A percentile compares a stretch with the other conserved stretches of the same genome.
Conservation (phyloP, 1,139 yeast genomes). For the Eremothecium coryli region DNA sequence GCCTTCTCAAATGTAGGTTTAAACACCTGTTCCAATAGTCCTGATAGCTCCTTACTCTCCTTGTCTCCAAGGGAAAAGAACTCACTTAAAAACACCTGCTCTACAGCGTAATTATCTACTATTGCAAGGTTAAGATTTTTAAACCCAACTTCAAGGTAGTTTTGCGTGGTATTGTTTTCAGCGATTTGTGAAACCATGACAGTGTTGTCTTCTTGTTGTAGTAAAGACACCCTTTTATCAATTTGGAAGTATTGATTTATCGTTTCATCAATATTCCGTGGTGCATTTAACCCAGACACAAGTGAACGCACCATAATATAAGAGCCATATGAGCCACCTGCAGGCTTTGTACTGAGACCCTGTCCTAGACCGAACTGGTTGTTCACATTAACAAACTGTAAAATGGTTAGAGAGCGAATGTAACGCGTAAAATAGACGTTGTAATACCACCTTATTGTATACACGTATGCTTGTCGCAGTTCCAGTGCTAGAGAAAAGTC, state of each 20-base stretch:
- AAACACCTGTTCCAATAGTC: constrained; percentile 40
- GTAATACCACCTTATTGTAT: constrained; percentile 93
- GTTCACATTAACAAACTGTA: constrained; percentile 47
- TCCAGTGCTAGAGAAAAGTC: constrained; percentile 66
- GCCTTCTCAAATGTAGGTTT: constrained; percentile 45
- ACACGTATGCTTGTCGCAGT: constrained; percentile 67
- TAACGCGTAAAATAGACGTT: constrained; percentile 70
- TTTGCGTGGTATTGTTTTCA: constrained; percentile 57
- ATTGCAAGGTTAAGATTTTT: constrained; percentile 66
- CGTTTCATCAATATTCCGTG: constrained; percentile 17
- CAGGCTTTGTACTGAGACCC: constrained; percentile 20
- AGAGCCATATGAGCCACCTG: constrained; percentile 15
- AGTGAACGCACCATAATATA: constrained; percentile 19
- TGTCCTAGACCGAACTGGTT: constrained; percentile 33
- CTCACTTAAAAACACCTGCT: constrained; percentile 62
- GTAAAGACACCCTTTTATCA: constrained; percentile 46
- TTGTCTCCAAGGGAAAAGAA: constrained; percentile 44
- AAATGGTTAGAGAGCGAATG: constrained; percentile 60
- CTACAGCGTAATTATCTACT: constrained; percentile 68
- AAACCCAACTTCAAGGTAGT: constrained; percentile 66
- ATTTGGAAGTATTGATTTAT: constrained; percentile 45
- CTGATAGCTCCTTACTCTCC: constrained; percentile 34
- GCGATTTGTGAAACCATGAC: constrained; percentile 83
- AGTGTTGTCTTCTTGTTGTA: constrained; percentile 46
- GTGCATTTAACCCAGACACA: constrained; percentile 6